A percentile compares a stretch with the other conserved stretches of the same genome.
Evolutionary conservation across 2,329 filamentous ascomycete genomes (phyloP).

Genomic region (Fusarium anthophilum): DNA sequence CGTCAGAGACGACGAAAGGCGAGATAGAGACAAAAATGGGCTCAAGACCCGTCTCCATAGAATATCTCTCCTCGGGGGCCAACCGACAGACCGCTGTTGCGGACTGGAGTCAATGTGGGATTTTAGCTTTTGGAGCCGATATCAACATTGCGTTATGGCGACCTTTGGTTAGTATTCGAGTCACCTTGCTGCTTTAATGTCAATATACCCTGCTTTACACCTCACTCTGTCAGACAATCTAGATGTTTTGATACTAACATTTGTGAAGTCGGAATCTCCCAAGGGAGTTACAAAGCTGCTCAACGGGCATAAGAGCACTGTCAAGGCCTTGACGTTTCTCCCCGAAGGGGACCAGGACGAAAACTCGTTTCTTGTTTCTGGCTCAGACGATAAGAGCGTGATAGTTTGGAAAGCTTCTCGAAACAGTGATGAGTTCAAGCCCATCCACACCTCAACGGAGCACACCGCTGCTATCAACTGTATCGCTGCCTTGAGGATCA

Average conservation of each 20-base stretch:
- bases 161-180: slow-evolving; percentile 69
- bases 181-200: slow-evolving; percentile 11
- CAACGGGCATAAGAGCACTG: slow-evolving; percentile 78
- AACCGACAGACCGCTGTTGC: slow-evolving; percentile 91
- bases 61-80: slow-evolving; percentile 79
- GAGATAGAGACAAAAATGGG: slow-evolving; percentile 42
- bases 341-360: slow-evolving; percentile 57
- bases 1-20: slow-evolving; percentile 2
- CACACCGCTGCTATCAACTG: slow-evolving; percentile 83
- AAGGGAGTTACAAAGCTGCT: slow-evolving; percentile 74
- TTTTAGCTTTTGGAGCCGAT: slow-evolving; percentile 89
- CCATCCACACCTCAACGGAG: slow-evolving; percentile 64
- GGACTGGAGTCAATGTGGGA: slow-evolving; percentile 80
- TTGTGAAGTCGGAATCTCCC: slow-evolving; percentile 48
- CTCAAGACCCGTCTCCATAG: slow-evolving; percentile 48
- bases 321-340: slow-evolving; percentile 87
- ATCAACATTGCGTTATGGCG: slow-evolving; percentile 90
- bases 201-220: slow-evolving; percentile 5
- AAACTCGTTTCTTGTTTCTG: slow-evolving; percentile 74
- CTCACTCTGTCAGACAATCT: neutral
- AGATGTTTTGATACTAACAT: slow-evolving; percentile 2
- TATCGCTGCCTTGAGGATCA: slow-evolving; percentile 57
- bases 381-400: slow-evolving; percentile 81
- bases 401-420: slow-evolving; percentile 70
- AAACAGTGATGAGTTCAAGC: slow-evolving; percentile 45